These are phyloP conservation scores for Cutaneotrichosporon cutaneum DNA, from an alignment of 1,284 basidiomycete genomes.

Conservation along the genomic window DNA sequence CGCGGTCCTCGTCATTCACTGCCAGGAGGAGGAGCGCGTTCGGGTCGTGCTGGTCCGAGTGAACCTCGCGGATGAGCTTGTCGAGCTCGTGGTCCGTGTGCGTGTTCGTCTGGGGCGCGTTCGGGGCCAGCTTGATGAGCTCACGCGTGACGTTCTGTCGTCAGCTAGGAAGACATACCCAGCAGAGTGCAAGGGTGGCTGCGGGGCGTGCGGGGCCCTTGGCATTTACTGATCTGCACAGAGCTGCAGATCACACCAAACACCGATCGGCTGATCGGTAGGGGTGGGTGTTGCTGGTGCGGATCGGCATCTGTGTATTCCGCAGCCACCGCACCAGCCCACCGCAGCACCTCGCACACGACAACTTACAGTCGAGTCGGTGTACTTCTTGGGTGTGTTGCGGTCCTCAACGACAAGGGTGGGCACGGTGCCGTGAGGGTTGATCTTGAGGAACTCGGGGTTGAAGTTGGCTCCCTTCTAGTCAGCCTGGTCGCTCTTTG, in stretches of 20 bases:
- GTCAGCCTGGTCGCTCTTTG: too few species aligned
- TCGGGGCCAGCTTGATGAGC: conserved; percentile 57
- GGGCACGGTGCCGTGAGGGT: conserved; percentile 61
- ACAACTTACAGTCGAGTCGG: conserved; percentile 1
- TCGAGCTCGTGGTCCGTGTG: conserved; percentile 33
- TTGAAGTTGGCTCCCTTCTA: conserved; percentile 63
- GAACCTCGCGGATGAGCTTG: conserved; percentile 54
- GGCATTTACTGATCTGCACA: background rate
- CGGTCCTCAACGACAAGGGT: conserved; percentile 56
- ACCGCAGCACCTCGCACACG: background rate
- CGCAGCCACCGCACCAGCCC: background rate
- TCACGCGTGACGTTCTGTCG: conserved; percentile 56
- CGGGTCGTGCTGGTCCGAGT: conserved; percentile 62
- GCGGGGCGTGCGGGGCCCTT: background rate
- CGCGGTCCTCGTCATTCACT: conserved; percentile 59
- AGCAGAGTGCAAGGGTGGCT: background rate
- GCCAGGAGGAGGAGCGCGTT: conserved; percentile 59
- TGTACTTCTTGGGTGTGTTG: conserved; percentile 29
- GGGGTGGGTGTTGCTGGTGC: too few species aligned
- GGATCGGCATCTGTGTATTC: too few species aligned
- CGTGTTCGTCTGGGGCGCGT: conserved; percentile 44
- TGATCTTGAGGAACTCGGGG: conserved; percentile 61
- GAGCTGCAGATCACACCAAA: background rate
- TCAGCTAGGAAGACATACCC: background rate
- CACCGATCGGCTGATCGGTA: too few species aligned